Evolutionary conservation across 2,329 filamentous ascomycete species (phyloP).

Genomic region (Botrytis sinoallii): DNA sequence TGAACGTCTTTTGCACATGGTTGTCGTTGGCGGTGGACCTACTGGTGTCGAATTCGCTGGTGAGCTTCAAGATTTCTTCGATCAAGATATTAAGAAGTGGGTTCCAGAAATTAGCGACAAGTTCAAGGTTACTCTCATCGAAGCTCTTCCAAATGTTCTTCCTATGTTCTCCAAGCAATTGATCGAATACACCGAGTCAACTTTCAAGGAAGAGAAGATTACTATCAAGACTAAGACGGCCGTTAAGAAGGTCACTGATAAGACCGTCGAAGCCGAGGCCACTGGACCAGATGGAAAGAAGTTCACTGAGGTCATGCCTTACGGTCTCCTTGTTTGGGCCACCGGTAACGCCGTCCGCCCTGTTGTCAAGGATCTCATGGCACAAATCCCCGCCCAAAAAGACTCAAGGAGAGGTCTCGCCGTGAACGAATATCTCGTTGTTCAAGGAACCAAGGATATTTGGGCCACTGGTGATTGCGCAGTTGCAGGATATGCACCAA

Average conservation of each 20-base stretch:
- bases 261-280: conserved; percentile 85
- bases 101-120: conserved; percentile 91
- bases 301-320: conserved; percentile 77
- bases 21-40: conserved; percentile 88
- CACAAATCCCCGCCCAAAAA: conserved; percentile 88
- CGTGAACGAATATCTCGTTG: conserved; percentile 98
- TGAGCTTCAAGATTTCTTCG: conserved; percentile 98
- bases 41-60: conserved; percentile 98
- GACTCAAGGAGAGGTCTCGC: conserved; percentile 91
- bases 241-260: conserved; percentile 95
- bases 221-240: conserved; percentile 97
- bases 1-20: conserved; percentile 95
- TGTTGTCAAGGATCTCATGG: conserved; percentile 87
- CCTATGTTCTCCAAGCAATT: conserved; percentile 99
- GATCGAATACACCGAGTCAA: conserved; percentile 99
- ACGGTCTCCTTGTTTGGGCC: conserved; percentile 95
- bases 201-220: conserved; percentile 98
- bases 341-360: conserved; percentile 93
- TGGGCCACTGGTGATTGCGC: conserved; percentile 98
- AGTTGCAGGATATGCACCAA: conserved; percentile 95
- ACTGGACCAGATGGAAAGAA: conserved; percentile 82
- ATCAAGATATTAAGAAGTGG: conserved; percentile 96
- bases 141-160: conserved; percentile 92
- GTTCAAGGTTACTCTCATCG: conserved; percentile 96
- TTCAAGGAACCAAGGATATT: conserved; percentile 94